phyloP scores from a whole-genome alignment of 1,284 basidiomycete species.

The Coniferiporia sulphurascens region DNA sequence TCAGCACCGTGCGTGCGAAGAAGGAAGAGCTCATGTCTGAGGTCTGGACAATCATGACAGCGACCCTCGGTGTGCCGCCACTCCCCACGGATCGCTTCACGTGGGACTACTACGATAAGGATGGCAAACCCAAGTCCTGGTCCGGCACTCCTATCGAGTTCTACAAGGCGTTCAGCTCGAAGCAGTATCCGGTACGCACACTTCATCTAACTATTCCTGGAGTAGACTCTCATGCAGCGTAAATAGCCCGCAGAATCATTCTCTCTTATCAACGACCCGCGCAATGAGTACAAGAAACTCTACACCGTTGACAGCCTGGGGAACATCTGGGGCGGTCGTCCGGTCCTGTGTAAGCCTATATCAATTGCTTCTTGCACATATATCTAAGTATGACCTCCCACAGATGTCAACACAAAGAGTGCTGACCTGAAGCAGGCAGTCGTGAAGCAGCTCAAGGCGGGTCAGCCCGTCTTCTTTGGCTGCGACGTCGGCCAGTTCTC shows the following conservation, averaged over 20 bases:
- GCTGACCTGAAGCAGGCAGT: constrained; percentile 78
- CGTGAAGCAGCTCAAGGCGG: constrained; percentile 83
- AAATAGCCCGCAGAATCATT: constrained; percentile 63
- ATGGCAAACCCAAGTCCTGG: constrained; percentile 75
- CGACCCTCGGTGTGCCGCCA: constrained; percentile 83
- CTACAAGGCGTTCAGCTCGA: constrained; percentile 59
- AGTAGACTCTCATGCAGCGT: neutral
- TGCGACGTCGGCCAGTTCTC: constrained; percentile 86
- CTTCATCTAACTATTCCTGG: constrained; percentile 2
- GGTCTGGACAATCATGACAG: constrained; percentile 82
- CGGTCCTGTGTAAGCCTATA: constrained; percentile 70
- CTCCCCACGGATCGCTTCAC: constrained; percentile 64
- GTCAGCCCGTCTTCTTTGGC: constrained; percentile 91
- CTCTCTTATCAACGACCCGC: constrained; percentile 93
- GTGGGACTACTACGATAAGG: constrained; percentile 87
- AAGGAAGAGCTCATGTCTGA: constrained; percentile 85
- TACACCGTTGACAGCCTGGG: constrained; percentile 92
- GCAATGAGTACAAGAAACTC: constrained; percentile 78
- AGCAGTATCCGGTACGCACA: constrained; percentile 46
- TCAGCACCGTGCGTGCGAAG: constrained; percentile 60
- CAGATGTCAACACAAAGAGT: constrained; percentile 88
- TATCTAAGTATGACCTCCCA: too few relatives aligned
- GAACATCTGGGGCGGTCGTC: constrained; percentile 84
- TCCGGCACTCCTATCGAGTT: constrained; percentile 79
- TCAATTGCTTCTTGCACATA: too few relatives aligned